Conservation (phyloP, 116 monocot genomes). For the Dioscorea cayenensis region DNA sequence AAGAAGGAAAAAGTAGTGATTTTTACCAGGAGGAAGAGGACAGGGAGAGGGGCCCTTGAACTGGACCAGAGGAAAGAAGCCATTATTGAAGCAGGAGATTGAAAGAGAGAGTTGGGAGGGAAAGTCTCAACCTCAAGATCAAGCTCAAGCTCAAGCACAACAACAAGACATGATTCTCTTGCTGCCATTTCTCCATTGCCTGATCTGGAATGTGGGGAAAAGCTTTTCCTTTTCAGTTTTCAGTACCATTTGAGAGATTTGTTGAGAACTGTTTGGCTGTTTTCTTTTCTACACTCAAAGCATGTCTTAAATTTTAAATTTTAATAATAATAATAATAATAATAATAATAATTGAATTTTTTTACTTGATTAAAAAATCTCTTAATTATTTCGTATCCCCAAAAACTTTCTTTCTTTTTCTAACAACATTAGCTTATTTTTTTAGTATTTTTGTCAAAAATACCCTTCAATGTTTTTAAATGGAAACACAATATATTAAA, state of each 20-base stretch:
- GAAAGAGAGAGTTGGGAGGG: not conserved
- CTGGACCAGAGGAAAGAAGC: not conserved
- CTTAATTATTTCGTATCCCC: too few species aligned
- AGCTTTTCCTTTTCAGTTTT: not conserved
- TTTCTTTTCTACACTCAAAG: too few species aligned
- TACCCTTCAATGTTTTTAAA: too few species aligned
- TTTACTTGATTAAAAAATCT: too few species aligned
- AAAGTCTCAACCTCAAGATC: not conserved
- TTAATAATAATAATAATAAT: too few species aligned
- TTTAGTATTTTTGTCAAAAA: too few species aligned
- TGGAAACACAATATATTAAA: too few species aligned
- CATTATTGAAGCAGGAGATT: slow-evolving; percentile 1
- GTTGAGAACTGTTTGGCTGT: not conserved
- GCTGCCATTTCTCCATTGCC: not conserved
- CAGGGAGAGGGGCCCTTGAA: not conserved
- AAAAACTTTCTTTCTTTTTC: too few species aligned
- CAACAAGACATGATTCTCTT: not conserved
- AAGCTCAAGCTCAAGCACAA: too few species aligned
- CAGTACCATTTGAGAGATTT: not conserved
- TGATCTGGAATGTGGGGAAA: slow-evolving; percentile 3
- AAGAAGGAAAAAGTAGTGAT: not conserved
- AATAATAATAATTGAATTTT: too few species aligned
- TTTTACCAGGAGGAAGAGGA: slow-evolving; percentile 5
- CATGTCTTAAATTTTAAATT: too few species aligned
- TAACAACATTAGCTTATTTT: too few species aligned